Conservation (phyloP, 2,329 filamentous ascomycete species). For the Fusarium sp. region DNA sequence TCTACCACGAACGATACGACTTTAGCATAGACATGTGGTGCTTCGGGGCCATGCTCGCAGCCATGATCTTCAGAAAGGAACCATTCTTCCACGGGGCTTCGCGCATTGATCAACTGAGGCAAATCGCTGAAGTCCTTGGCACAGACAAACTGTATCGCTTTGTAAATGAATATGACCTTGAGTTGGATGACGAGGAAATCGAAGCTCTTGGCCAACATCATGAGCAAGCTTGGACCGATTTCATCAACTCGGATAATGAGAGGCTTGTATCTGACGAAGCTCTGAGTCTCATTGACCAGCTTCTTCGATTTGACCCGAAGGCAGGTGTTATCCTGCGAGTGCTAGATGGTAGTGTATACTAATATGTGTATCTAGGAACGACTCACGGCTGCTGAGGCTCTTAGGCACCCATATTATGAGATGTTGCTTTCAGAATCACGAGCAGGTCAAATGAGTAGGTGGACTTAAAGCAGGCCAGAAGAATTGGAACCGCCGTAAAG, state of each 20-base stretch:
- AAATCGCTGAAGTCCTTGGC: constrained; percentile 96
- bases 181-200: constrained; percentile 94
- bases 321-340: constrained; percentile 58
- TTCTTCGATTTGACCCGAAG: constrained; percentile 94
- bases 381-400: background rate
- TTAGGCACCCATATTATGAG: background rate
- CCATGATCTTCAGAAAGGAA: constrained; percentile 99
- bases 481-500: too few species aligned
- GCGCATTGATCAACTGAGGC: constrained; percentile 95
- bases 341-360: rapidly evolving
- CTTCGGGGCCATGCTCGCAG: constrained; percentile 96
- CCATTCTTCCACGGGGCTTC: constrained; percentile 98
- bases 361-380: background rate
- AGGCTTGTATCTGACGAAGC: constrained; percentile 93
- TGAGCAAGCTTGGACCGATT: constrained; percentile 97
- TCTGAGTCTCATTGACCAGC: constrained; percentile 94
- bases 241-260: constrained; percentile 94
- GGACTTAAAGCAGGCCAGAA: background rate
- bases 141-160: constrained; percentile 97
- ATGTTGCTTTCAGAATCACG: background rate
- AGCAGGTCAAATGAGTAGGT: background rate
- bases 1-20: constrained; percentile 97
- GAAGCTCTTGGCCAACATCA: constrained; percentile 91
- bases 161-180: constrained; percentile 96
- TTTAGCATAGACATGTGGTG: constrained; percentile 99